Percentiles rank a stretch among this genome's conserved stretches.
Conservation (phyloP, 805 yeast species). For the Diddensiella transvaalensis region DNA sequence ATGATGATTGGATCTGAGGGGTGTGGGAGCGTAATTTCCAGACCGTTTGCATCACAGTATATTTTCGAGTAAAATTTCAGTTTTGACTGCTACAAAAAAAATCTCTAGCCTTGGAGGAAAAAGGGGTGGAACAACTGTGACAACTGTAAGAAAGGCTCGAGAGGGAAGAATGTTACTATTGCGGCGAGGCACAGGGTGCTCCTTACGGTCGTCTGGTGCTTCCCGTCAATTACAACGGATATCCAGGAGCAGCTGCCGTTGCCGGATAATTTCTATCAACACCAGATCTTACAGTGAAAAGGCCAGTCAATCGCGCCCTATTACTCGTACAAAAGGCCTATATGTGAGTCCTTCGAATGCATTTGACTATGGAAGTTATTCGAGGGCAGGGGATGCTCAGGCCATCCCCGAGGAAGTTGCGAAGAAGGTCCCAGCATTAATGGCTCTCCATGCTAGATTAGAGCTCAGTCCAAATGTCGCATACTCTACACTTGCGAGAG, state of each 20-base stretch:
- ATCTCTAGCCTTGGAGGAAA: no score
- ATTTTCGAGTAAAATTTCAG: no score
- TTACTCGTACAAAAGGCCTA: background rate
- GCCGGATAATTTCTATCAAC: background rate
- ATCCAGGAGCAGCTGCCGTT: background rate
- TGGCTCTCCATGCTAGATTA: slow-evolving; percentile 75
- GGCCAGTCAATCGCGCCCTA: background rate
- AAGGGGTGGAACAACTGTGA: background rate
- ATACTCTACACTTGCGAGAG: slow-evolving; percentile 70
- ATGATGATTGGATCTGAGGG: no score
- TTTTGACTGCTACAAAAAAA: no score
- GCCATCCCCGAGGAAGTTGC: slow-evolving; percentile 51
- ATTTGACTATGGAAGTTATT: slow-evolving; percentile 35
- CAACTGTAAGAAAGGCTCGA: no score
- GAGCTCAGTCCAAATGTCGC: slow-evolving; percentile 55
- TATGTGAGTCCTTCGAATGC: slow-evolving; percentile 23
- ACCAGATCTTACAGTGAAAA: background rate
- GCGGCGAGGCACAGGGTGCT: background rate
- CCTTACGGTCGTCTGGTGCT: background rate
- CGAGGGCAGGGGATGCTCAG: slow-evolving; percentile 25
- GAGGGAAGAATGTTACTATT: background rate
- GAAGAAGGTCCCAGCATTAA: slow-evolving; percentile 61
- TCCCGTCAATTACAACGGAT: background rate
- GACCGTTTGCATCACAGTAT: no score
- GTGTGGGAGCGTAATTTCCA: no score